These are phyloP conservation scores for Rhizophora apiculata DNA, from an alignment of 345 rosid species.

Conservation along the genomic window DNA sequence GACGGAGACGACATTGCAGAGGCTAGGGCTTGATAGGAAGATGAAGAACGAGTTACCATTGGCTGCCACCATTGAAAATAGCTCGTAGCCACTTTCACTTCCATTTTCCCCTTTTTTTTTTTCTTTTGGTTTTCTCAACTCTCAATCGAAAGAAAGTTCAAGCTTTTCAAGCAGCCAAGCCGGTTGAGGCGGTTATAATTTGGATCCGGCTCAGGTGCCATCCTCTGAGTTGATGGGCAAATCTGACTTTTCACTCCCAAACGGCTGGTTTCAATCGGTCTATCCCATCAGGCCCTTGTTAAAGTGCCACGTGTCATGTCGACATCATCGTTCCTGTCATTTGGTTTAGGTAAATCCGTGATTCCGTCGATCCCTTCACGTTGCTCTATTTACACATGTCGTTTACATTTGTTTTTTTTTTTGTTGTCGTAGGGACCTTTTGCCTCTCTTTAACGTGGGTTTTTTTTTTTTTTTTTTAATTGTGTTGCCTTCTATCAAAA, in stretches of 20 bases:
- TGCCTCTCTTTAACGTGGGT: too few relatives aligned
- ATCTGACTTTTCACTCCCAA: constrained; percentile 10
- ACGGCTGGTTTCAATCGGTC: constrained; percentile 26
- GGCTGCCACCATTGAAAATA: constrained; percentile 64
- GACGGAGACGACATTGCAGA: constrained; percentile 59
- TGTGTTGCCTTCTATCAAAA: too few relatives aligned
- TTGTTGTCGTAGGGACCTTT: not conserved
- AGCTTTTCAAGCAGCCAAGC: not conserved
- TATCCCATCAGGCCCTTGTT: constrained; percentile 15
- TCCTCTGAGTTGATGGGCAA: not conserved
- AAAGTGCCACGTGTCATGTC: constrained; percentile 25
- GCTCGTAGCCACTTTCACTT: constrained; percentile 51
- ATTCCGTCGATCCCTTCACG: constrained; percentile 11
- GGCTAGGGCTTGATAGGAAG: constrained; percentile 59
- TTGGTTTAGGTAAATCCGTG: constrained; percentile 20
- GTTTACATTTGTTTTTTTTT: not conserved
- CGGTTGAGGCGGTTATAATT: too few relatives aligned
- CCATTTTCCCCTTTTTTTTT: constrained; percentile 37
- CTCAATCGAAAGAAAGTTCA: not conserved
- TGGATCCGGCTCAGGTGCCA: constrained; percentile 33
- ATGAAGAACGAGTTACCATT: constrained; percentile 45
- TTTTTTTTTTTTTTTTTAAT: too few relatives aligned
- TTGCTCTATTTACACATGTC: constrained; percentile 15
- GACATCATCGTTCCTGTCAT: not conserved
- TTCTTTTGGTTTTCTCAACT: not conserved